These are phyloP conservation scores for Elsinoe arachidis DNA, from an alignment of 2,329 filamentous ascomycete species.

Conservation along the genomic window DNA sequence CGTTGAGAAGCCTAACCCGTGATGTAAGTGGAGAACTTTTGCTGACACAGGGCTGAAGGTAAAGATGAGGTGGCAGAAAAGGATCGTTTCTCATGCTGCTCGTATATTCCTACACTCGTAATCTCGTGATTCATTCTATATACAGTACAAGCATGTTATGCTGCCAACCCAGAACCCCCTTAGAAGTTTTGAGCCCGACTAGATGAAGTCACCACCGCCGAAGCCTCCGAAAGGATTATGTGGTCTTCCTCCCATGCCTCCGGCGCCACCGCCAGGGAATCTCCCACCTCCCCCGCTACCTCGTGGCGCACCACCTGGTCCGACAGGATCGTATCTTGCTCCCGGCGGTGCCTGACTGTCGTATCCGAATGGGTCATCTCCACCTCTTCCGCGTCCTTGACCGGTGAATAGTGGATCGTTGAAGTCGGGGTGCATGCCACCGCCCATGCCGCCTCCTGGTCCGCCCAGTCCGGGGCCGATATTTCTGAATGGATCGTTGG, in stretches of 20 bases:
- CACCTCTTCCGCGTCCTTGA: conserved; percentile 37
- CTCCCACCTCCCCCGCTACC: conserved; percentile 35
- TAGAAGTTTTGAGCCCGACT: conserved; percentile 4
- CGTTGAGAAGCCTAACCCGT: no score
- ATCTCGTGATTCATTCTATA: neutral
- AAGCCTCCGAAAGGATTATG: conserved; percentile 54
- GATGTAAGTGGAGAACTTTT: no score
- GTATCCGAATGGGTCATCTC: conserved; percentile 53
- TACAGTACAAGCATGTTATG: neutral
- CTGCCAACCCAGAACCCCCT: neutral
- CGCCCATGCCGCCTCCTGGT: conserved; percentile 50
- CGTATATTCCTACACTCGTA: neutral
- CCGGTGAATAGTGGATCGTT: conserved; percentile 76
- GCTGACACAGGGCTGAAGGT: no score
- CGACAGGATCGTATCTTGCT: conserved; percentile 82
- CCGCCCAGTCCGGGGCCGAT: conserved; percentile 42
- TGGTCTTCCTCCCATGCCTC: conserved; percentile 39
- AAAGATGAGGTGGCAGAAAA: no score
- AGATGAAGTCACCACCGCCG: conserved; percentile 52
- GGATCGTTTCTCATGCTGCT: no score
- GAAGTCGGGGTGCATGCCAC: conserved; percentile 94
- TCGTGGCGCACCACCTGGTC: conserved; percentile 54
- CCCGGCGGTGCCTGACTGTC: conserved; percentile 75
- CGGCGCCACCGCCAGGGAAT: conserved; percentile 37
- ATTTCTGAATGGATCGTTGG: conserved; percentile 61